These are phyloP conservation scores for Fistulinella prunicolor DNA, from an alignment of 768 basidiomycete genomes.

Conservation along the genomic window DNA sequence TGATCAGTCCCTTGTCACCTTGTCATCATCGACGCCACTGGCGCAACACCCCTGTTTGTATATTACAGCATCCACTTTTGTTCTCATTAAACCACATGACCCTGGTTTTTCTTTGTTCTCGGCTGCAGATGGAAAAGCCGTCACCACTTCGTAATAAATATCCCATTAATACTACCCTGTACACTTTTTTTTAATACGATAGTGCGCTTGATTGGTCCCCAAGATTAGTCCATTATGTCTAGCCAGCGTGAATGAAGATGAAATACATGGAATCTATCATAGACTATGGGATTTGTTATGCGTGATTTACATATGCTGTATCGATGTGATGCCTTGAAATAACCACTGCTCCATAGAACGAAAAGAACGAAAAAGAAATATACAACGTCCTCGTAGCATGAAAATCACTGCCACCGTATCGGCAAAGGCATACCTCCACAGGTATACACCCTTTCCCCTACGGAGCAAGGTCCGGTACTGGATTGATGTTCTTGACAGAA, in stretches of 20 bases:
- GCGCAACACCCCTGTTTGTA: background rate
- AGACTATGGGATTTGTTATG: slow-evolving; percentile 16
- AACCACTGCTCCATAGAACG: slow-evolving; percentile 7
- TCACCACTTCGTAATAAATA: slow-evolving; percentile 9
- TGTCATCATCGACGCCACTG: slow-evolving; percentile 5
- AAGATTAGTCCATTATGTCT: background rate
- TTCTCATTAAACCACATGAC: slow-evolving; percentile 12
- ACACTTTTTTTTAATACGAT: background rate
- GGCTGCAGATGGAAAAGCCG: background rate
- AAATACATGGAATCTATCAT: slow-evolving; percentile 24
- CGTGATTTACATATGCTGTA: slow-evolving; percentile 27
- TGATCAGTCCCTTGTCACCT: slow-evolving; percentile 11
- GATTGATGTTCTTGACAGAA: slow-evolving; percentile 15
- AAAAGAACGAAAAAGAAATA: background rate
- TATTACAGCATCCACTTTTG: slow-evolving; percentile 9
- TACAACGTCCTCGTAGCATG: slow-evolving; percentile 1
- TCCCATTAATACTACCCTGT: too few species aligned
- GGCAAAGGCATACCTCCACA: slow-evolving; percentile 17
- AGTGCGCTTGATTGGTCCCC: background rate
- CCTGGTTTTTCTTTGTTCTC: slow-evolving; percentile 15
- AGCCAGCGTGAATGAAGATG: slow-evolving; percentile 3
- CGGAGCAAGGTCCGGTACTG: slow-evolving; percentile 14
- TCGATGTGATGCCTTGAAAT: slow-evolving; percentile 21
- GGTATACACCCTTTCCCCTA: slow-evolving; percentile 19
- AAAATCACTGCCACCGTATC: slow-evolving; percentile 23